phyloP scores from a whole-genome alignment of 169 alveolate genomes.

The Plasmodium malariae region DNA sequence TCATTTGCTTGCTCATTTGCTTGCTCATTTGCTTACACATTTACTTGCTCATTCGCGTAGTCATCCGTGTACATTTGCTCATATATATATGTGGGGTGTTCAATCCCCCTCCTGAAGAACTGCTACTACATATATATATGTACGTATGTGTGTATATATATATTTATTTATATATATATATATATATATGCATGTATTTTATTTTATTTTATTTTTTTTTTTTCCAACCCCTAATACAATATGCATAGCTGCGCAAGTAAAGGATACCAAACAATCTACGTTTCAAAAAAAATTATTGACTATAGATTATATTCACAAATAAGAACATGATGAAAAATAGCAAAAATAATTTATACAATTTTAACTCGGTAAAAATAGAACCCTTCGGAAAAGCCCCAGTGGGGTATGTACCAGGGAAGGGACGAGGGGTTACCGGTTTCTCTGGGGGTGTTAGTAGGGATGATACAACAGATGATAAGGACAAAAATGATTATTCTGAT shows the following conservation, averaged over 20 bases:
- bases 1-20: background rate
- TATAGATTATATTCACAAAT: background rate
- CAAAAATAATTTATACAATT: constrained; percentile 20
- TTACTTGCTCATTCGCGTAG: no score
- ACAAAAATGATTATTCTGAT: constrained; percentile 92
- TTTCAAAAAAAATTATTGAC: background rate
- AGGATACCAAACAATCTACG: no score
- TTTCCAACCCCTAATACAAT: no score
- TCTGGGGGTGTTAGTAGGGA: constrained; percentile 99
- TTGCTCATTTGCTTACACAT: background rate
- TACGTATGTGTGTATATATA: no score
- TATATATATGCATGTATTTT: no score
- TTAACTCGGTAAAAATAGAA: constrained; percentile 19
- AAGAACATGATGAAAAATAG: constrained; percentile 13
- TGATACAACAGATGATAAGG: constrained; percentile 89
- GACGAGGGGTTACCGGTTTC: constrained; percentile 98
- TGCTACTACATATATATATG: no score
- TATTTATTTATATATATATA: no score
- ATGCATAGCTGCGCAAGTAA: no score
- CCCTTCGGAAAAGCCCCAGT: constrained; percentile 97
- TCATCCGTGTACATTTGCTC: no score
- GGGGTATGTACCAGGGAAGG: constrained; percentile 96
- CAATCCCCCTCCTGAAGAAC: no score
- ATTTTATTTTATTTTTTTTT: no score
- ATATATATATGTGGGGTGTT: no score